Evolutionary conservation across 2,329 filamentous ascomycete species (phyloP), one percentile per base, ranked within the genome.

Genomic region (Hymenoscyphus infarciens): DNA sequence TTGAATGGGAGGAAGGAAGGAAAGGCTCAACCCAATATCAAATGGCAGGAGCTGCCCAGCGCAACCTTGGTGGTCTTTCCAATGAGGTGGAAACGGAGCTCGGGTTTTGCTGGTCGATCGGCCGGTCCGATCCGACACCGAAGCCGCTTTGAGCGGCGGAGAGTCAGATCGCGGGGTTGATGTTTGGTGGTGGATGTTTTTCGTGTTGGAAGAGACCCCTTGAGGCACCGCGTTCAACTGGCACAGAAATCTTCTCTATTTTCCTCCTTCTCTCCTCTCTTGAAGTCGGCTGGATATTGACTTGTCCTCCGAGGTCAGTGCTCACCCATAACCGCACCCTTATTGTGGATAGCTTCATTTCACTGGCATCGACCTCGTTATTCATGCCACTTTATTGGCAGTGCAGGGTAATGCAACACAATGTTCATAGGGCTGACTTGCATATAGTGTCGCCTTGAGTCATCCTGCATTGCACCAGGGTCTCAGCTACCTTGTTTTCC

Each of bases 391-490:
- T 10, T 13, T 19, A 45, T 45, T 45, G 39, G 39, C n/a, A 19
- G 16, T 22, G 7, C 6, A n/a, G 4, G 3, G 15, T 15, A 16
- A 4, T 42, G 42, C n/a, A n/a, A 11, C n/a, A 45, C 16, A 45
- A 7, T 16, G n/a, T n/a, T n/a, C n/a, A 22, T 22, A 22, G 1
- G 42, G n/a, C 42, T 49, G 42, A 49, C 42, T 49, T 27, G 19
- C 27, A 53, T 35, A 15, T 53, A 33, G 29, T 33, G 42, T 33
- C 16, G n/a, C 10, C 31, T 57, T 56, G 52, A 60, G 57, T 65
- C 63, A 63, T 54, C 61, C 38, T 63, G 62, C 65, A 67, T 62
- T 59, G 22, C 39, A 49, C 63, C 63, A 65, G 64, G 65, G 64
- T 67, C 57, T 59, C 62, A 60, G 38, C 33, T 65, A 29, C 38